Evolutionary conservation across 768 basidiomycete species (phyloP), one percentile per base, ranked within the genome.

Genomic region (Cyclocybe cylindracea): DNA sequence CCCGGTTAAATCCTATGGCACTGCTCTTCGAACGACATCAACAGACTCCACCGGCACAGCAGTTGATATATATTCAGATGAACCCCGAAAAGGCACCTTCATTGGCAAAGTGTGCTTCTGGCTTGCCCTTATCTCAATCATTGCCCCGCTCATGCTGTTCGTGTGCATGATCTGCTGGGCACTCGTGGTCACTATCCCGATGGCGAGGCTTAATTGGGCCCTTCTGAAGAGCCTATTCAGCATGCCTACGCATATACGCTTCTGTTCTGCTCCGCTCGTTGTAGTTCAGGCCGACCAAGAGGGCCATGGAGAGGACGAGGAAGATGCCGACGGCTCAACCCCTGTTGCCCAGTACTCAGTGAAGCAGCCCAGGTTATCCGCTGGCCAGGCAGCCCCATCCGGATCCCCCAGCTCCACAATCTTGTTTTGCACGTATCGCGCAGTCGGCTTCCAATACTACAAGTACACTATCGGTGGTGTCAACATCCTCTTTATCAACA

Each of bases 391-490:
- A 1, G 94, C 96, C 0, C 97, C 97, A 4, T 82, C 81, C 9
- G 89, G 88, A 14, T 84, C 82, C n/a, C 87, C 87, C 2, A 80
- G 78, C 33, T 89, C 93, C 39, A 98, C 91, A 0, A 90, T 99
- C 5, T 75, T 99, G 24, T 82, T 99, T 29, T 99, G 97, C 72
- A 96, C 89, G 4, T 98, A 98, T 68, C 85, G 86, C 18, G 97
- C 97, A 1, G 78, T 86, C 46, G 97, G 96, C 2, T 74, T 84
- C 61, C 80, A 95, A 67, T 98, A 97, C 72, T 98, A 91, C 87
- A 99, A 99, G 78, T 99, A 99, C 67, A 99, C 97, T 5, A 82
- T 99, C 44, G 94, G 97, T 14, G 97, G 97, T 13, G 95, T 98
- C 58, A 99, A 99, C 78, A 98, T 99, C 67, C 71, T 98, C 53